Conservation (phyloP, 1,139 yeast species). For the Diutina neorugosa region DNA sequence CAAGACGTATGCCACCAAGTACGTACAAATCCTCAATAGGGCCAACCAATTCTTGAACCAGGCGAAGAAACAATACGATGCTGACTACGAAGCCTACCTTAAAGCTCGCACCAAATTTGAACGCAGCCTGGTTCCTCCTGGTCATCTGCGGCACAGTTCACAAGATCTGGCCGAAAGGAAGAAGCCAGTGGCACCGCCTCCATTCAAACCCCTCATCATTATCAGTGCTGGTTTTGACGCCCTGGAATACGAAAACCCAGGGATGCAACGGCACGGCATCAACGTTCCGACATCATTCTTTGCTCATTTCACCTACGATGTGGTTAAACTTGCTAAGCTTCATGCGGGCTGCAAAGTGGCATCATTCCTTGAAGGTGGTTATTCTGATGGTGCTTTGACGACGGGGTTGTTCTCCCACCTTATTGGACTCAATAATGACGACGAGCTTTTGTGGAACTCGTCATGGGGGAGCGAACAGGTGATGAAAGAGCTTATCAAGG, state of each 20-base stretch:
- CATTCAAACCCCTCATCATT: constrained; percentile 59
- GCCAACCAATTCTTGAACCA: constrained; percentile 56
- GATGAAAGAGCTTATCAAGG: constrained; percentile 54
- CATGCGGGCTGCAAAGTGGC: constrained; percentile 53
- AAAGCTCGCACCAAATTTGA: constrained; percentile 17
- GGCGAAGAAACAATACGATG: constrained; percentile 34
- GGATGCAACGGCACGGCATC: constrained; percentile 80
- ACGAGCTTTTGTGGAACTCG: constrained; percentile 43
- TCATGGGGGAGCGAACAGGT: constrained; percentile 55
- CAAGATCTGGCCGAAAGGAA: neutral
- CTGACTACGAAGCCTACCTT: constrained; percentile 22
- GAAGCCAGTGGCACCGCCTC: constrained; percentile 28
- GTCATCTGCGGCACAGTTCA: neutral
- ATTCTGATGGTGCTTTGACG: constrained; percentile 70
- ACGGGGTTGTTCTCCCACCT: constrained; percentile 76
- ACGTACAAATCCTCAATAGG: constrained; percentile 49
- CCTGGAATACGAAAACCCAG: constrained; percentile 67
- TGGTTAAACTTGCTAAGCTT: constrained; percentile 49
- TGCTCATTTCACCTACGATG: constrained; percentile 62
- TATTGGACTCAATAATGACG: constrained; percentile 35
- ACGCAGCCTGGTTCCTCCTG: constrained; percentile 8
- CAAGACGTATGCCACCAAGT: constrained; percentile 47
- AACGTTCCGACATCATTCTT: constrained; percentile 78
- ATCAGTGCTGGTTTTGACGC: constrained; percentile 88
- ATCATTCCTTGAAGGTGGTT: constrained; percentile 78